Percentiles rank a stretch among this genome's conserved stretches.
Conservation (phyloP, 306 rosid genomes). For the Benincasa hispida region DNA sequence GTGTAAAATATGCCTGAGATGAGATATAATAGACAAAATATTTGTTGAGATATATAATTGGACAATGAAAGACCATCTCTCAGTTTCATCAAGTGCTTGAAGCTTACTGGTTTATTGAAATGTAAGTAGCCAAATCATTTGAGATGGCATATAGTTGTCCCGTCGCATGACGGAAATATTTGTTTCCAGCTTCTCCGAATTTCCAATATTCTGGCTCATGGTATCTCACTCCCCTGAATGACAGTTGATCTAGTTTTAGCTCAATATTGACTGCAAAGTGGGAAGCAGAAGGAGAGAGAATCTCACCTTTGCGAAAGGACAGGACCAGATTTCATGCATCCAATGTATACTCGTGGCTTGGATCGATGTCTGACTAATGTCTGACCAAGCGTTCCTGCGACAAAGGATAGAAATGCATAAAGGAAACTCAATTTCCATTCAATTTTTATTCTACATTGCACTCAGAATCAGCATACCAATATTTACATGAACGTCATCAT, state of each 20-base stretch:
- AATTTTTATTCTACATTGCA: background rate
- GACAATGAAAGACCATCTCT: background rate
- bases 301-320: conserved; percentile 79
- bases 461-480: conserved; percentile 41
- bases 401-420: background rate
- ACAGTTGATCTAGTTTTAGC: conserved; percentile 4
- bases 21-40: background rate
- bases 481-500: conserved; percentile 95
- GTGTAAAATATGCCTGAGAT: conserved; percentile 75
- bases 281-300: background rate
- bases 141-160: conserved; percentile 96
- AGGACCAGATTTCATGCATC: conserved; percentile 99
- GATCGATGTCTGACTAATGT: conserved; percentile 75
- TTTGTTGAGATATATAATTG: background rate
- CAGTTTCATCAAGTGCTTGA: background rate
- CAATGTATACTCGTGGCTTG: conserved; percentile 71
- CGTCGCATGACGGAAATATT: conserved; percentile 95
- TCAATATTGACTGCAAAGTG: background rate
- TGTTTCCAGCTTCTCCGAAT: conserved; percentile 94
- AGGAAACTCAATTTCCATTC: background rate
- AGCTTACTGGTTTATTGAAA: conserved; percentile 80
- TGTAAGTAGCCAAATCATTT: conserved; percentile 75
- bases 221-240: conserved; percentile 89
- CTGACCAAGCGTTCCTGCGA: conserved; percentile 87
- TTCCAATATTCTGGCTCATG: conserved; percentile 98